phyloP scores from a whole-genome alignment of 805 yeast genomes.

The Saccharomycopsis sp. region DNA sequence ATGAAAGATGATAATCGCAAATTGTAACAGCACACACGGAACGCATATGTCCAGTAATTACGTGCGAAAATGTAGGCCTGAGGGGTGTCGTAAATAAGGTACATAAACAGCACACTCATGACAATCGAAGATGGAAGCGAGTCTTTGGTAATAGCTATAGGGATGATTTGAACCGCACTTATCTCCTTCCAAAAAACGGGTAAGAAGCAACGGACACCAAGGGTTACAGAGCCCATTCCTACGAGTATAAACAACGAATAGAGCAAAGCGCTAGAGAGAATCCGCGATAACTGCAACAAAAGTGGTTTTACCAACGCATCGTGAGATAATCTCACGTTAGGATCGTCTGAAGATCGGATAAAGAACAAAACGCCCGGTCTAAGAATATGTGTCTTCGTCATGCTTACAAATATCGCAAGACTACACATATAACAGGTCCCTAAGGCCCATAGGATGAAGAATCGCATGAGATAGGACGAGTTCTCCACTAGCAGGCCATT shows the following conservation, averaged over 20 bases:
- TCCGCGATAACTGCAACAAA: slow-evolving; percentile 62
- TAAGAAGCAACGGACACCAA: slow-evolving; percentile 36
- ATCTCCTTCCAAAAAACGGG: neutral
- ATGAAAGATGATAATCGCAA: slow-evolving; percentile 81
- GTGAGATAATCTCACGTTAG: slow-evolving; percentile 76
- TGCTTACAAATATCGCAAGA: slow-evolving; percentile 80
- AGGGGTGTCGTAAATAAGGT: slow-evolving; percentile 12
- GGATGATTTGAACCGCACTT: slow-evolving; percentile 12
- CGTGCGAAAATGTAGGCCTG: slow-evolving; percentile 28
- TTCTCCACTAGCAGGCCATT: neutral
- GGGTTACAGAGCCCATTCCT: slow-evolving; percentile 67
- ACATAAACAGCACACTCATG: slow-evolving; percentile 9
- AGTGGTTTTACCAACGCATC: slow-evolving; percentile 82
- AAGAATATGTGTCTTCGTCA: slow-evolving; percentile 65
- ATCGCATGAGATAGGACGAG: neutral
- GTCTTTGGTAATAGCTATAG: slow-evolving; percentile 16
- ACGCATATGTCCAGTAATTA: slow-evolving; percentile 56
- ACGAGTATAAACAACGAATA: slow-evolving; percentile 65
- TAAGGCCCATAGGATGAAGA: slow-evolving; percentile 42
- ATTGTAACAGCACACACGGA: slow-evolving; percentile 45
- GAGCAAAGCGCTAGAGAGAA: slow-evolving; percentile 64
- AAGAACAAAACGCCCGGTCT: slow-evolving; percentile 89
- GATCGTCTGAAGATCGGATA: slow-evolving; percentile 92
- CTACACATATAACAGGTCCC: slow-evolving; percentile 86
- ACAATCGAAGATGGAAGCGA: slow-evolving; percentile 9